Conservation (phyloP, 352 stramenopile species). For the Blastocystis sp. region DNA sequence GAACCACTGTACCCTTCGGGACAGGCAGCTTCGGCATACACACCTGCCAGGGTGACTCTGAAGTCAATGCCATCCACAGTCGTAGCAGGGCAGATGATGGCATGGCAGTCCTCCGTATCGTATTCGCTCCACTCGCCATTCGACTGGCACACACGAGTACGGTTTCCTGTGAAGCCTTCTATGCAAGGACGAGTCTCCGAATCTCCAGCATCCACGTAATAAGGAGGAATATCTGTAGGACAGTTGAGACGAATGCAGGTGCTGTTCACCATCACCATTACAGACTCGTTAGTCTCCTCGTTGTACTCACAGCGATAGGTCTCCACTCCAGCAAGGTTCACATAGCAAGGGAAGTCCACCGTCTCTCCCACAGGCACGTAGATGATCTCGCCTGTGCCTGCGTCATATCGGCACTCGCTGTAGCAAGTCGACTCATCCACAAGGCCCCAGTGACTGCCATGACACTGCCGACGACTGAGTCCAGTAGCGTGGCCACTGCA, state of each 20-base stretch:
- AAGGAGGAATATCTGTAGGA: not conserved
- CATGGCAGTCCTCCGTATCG: not conserved
- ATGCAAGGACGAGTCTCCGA: not conserved
- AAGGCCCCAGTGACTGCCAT: not conserved
- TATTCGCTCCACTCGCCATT: slow-evolving; percentile 11
- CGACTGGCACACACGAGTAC: not conserved
- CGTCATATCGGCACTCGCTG: not conserved
- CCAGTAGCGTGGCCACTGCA: not conserved
- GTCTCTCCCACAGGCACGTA: slow-evolving; percentile 24
- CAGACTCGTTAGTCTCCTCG: not conserved
- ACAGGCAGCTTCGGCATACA: not conserved
- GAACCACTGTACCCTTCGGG: slow-evolving; percentile 11
- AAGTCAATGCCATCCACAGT: not conserved
- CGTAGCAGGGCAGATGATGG: not conserved
- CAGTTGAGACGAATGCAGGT: slow-evolving; percentile 23
- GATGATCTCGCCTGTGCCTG: not conserved
- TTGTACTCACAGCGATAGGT: slow-evolving; percentile 5
- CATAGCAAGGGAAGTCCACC: not conserved
- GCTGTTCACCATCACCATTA: not conserved
- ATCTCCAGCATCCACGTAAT: slow-evolving; percentile 15
- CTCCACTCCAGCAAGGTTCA: slow-evolving; percentile 9
- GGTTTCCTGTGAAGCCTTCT: not conserved
- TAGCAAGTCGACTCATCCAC: slow-evolving; percentile 3
- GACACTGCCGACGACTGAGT: not conserved
- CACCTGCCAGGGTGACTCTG: not conserved